Evolutionary conservation across 257 asterid species (phyloP).

Genomic region (Euphrasia confusa): DNA sequence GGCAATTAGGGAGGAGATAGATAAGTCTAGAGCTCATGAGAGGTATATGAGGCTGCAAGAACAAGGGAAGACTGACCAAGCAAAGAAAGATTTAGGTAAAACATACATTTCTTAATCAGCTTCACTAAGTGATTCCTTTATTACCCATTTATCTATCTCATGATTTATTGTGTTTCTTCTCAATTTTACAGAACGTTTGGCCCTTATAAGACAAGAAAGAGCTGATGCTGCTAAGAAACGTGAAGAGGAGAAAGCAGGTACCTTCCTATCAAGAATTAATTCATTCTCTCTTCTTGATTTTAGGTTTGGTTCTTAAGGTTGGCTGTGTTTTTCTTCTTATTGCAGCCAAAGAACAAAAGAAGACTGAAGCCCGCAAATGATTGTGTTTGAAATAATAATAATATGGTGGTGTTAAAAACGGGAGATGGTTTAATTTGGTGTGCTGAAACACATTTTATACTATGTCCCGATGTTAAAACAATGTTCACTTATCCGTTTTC

Average conservation of each 20-base stretch:
- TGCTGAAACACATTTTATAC: no score
- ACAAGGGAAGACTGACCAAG: slow-evolving; percentile 95
- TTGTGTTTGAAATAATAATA: background rate
- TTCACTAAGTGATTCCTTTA: background rate
- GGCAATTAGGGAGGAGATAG: slow-evolving; percentile 81
- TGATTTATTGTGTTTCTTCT: background rate
- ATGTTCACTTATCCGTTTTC: no score
- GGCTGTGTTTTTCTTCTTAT: background rate
- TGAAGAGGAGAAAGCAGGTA: slow-evolving; percentile 94
- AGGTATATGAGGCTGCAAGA: slow-evolving; percentile 97
- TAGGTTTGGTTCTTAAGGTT: no score
- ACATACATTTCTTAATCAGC: background rate
- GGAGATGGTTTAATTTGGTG: no score
- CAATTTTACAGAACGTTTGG: slow-evolving; percentile 64
- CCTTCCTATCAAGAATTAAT: background rate
- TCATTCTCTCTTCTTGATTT: no score
- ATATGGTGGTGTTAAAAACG: no score
- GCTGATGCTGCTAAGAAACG: slow-evolving; percentile 93
- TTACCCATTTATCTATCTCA: background rate
- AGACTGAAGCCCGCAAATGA: slow-evolving; percentile 65
- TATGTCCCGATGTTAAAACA: no score
- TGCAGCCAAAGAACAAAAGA: slow-evolving; percentile 71
- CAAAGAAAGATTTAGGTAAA: slow-evolving; percentile 90
- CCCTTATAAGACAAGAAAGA: slow-evolving; percentile 79
- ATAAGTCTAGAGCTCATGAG: slow-evolving; percentile 85